Percentiles rank a stretch among this genome's conserved stretches.
phyloP scores from a whole-genome alignment of 1,284 basidiomycete species.

The Leccinum ponderosum region DNA sequence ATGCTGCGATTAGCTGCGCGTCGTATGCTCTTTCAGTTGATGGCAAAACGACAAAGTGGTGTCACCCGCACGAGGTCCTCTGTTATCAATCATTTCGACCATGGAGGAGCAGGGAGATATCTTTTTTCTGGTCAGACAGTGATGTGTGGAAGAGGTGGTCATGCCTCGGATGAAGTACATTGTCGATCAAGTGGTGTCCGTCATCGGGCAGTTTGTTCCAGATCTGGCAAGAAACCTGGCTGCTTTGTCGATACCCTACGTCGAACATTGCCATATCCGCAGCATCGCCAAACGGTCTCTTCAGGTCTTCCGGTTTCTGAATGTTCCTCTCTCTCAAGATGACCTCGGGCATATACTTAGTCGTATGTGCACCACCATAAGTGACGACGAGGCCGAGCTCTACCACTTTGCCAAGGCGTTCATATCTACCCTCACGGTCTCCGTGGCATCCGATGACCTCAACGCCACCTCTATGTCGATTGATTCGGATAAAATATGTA shows the following conservation, averaged over 20 bases:
- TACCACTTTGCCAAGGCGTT: conserved; percentile 87
- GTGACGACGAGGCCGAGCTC: conserved; percentile 67
- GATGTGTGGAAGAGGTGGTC: conserved; percentile 50
- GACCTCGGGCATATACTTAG: conserved; percentile 84
- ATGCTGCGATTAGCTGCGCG: conserved; percentile 74
- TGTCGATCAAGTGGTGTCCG: conserved; percentile 63
- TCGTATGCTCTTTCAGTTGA: conserved; percentile 75
- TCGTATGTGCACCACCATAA: conserved; percentile 83
- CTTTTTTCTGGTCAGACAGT: conserved; percentile 71
- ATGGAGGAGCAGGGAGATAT: conserved; percentile 61
- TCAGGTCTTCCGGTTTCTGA: conserved; percentile 87
- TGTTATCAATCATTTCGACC: conserved; percentile 53
- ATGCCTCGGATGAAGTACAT: conserved; percentile 71
- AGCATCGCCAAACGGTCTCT: conserved; percentile 88
- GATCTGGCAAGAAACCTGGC: conserved; percentile 79
- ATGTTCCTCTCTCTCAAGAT: conserved; percentile 67
- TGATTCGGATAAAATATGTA: conserved; percentile 2
- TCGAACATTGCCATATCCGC: conserved; percentile 85
- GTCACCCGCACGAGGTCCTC: conserved; percentile 45
- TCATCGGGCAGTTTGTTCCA: conserved; percentile 72
- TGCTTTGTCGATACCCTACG: conserved; percentile 80
- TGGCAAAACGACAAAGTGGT: conserved; percentile 51
- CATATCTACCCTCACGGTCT: conserved; percentile 72
- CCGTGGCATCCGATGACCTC: conserved; percentile 60
- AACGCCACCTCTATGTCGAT: conserved; percentile 40